Percentiles rank a stretch among this genome's conserved stretches.
Evolutionary conservation across 2,329 filamentous ascomycete species (phyloP).

Genomic region (Pestalotiopsis sp.): DNA sequence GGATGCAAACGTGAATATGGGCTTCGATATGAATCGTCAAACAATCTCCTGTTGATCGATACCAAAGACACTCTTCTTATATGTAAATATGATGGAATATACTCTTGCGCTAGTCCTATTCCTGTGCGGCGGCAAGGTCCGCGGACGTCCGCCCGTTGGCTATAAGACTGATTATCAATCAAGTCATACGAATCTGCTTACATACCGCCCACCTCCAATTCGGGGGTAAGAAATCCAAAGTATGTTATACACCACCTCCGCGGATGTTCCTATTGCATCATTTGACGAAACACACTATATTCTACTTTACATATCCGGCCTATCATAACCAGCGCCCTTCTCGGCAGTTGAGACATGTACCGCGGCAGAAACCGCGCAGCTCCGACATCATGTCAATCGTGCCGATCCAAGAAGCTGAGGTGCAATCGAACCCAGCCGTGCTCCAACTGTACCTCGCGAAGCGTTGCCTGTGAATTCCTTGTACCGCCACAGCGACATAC

Average conservation of each 20-base stretch:
- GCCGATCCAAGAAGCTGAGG: constrained; percentile 21
- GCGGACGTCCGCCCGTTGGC: background rate
- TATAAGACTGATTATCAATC: background rate
- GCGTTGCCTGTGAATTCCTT: constrained; percentile 17
- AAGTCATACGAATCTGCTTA: constrained; percentile 1
- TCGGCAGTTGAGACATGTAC: constrained; percentile 14
- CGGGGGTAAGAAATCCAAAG: too few relatives aligned
- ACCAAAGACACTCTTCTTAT: background rate
- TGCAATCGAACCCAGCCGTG: constrained; percentile 20
- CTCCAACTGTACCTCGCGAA: constrained; percentile 20
- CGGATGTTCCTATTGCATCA: background rate
- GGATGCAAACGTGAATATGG: too few relatives aligned
- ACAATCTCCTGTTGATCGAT: background rate
- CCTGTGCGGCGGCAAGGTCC: background rate
- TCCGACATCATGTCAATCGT: constrained; percentile 20
- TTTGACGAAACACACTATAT: background rate
- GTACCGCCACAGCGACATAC: constrained; percentile 14
- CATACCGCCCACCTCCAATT: constrained; percentile 12
- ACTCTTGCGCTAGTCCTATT: background rate
- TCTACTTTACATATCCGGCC: background rate
- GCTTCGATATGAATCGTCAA: background rate
- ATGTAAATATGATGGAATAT: background rate
- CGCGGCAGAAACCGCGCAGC: constrained; percentile 16
- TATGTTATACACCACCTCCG: background rate
- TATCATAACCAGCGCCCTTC: background rate